Percentiles rank a stretch among this genome's conserved stretches.
These are phyloP conservation scores for Berkeleyomyces rouxiae DNA, from an alignment of 2,329 filamentous ascomycete species.

Conservation along the genomic window DNA sequence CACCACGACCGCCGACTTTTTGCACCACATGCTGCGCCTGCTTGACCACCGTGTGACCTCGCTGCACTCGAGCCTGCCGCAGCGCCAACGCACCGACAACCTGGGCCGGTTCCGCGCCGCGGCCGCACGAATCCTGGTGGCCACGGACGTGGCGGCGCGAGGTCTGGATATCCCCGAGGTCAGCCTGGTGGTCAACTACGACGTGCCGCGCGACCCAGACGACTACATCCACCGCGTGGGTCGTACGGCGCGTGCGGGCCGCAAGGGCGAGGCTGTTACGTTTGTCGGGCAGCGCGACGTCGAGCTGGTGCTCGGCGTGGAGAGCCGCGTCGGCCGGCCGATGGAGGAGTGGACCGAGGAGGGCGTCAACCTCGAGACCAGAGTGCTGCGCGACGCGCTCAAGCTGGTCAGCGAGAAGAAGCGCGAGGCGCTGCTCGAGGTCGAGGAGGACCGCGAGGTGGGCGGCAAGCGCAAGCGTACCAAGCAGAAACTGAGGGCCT, in stretches of 20 bases:
- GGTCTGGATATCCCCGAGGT: slow-evolving; percentile 94
- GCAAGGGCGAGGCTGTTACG: slow-evolving; percentile 66
- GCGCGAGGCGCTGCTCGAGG: slow-evolving; percentile 73
- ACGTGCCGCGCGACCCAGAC: slow-evolving; percentile 87
- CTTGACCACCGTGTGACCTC: slow-evolving; percentile 83
- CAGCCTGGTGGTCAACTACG: slow-evolving; percentile 81
- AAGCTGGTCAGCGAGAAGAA: slow-evolving; percentile 94
- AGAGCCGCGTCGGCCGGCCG: slow-evolving; percentile 59
- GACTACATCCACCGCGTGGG: slow-evolving; percentile 96
- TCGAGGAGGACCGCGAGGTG: slow-evolving; percentile 84
- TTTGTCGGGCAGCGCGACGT: slow-evolving; percentile 90
- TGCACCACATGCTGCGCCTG: slow-evolving; percentile 74
- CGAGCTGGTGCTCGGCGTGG: slow-evolving; percentile 76
- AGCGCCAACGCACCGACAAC: slow-evolving; percentile 72
- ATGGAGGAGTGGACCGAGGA: slow-evolving; percentile 81
- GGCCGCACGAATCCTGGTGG: slow-evolving; percentile 77
- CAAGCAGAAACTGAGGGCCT: slow-evolving; percentile 32
- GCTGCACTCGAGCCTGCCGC: slow-evolving; percentile 72
- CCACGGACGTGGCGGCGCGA: slow-evolving; percentile 85
- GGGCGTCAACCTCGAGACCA: slow-evolving; percentile 81
- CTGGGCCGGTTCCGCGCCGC: slow-evolving; percentile 79
- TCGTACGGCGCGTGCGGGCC: slow-evolving; percentile 82
- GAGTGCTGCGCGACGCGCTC: slow-evolving; percentile 69
- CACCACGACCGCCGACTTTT: slow-evolving; percentile 69
- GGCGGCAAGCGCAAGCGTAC: slow-evolving; percentile 60